Conservation (phyloP, 306 rosid genomes). For the Luffa acutangula region DNA sequence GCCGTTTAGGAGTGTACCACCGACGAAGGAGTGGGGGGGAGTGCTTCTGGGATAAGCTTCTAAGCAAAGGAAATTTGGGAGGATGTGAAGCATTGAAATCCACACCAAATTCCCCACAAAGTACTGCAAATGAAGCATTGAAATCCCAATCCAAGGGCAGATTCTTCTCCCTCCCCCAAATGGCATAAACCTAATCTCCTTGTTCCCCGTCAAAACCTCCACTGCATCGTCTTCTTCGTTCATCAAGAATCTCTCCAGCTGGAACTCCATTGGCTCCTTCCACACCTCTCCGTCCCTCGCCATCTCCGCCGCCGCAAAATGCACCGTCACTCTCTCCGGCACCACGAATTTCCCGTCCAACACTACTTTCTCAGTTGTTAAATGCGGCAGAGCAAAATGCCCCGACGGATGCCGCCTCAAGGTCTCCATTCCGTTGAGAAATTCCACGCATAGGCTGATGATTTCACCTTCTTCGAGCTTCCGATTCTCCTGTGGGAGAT, state of each 20-base stretch:
- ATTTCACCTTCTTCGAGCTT: conserved; percentile 17
- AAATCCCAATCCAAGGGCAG: conserved; percentile 8
- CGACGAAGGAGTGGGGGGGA: too few relatives aligned
- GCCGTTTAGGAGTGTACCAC: too few relatives aligned
- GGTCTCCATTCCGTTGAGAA: conserved; percentile 11
- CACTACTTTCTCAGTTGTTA: background rate
- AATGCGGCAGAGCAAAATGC: background rate
- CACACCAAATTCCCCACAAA: too few relatives aligned
- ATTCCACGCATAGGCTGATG: conserved; percentile 11
- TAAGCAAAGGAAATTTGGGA: too few relatives aligned
- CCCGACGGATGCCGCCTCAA: conserved; percentile 13
- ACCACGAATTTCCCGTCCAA: conserved; percentile 1
- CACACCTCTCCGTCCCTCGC: conserved; percentile 3
- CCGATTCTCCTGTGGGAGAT: conserved; percentile 7
- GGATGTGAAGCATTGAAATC: too few relatives aligned
- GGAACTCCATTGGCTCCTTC: conserved; percentile 9
- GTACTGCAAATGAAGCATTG: conserved; percentile 13
- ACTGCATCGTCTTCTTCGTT: background rate
- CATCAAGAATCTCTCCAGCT: conserved; percentile 8
- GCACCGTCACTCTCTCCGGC: conserved; percentile 3
- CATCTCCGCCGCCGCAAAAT: background rate
- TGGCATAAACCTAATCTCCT: conserved; percentile 8
- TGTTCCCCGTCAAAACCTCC: background rate
- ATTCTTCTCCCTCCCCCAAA: conserved; percentile 18
- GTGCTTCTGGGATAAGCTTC: too few relatives aligned